Evolutionary conservation across 352 stramenopile genomes (phyloP).

Genomic region (Globisporangium camurandrum): DNA sequence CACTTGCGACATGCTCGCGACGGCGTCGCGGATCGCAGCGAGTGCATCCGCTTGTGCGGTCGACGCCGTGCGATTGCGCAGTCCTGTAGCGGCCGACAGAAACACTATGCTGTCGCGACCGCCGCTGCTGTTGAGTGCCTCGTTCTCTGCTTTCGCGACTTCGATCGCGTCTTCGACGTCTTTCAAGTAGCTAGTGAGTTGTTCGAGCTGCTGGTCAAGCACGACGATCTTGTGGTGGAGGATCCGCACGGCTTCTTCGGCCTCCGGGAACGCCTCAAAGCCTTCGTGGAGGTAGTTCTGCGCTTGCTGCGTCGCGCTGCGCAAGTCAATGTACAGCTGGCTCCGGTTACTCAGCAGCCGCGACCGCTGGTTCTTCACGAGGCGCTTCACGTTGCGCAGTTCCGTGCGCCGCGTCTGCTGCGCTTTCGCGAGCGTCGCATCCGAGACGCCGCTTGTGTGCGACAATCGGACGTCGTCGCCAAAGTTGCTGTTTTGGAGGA

Average conservation of each 20-base stretch:
- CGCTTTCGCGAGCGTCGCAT: constrained; percentile 37
- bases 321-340: constrained; percentile 76
- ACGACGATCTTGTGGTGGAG: constrained; percentile 75
- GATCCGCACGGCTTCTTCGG: constrained; percentile 76
- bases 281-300: constrained; percentile 84
- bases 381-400: constrained; percentile 56
- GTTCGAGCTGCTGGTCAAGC: constrained; percentile 70
- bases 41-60: constrained; percentile 32
- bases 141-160: constrained; percentile 45
- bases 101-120: constrained; percentile 60
- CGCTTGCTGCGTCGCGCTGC: constrained; percentile 69
- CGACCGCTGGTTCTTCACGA: constrained; percentile 81
- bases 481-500: constrained; percentile 72
- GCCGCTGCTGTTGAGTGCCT: constrained; percentile 29
- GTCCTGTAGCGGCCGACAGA: constrained; percentile 18
- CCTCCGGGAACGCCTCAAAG: constrained; percentile 59
- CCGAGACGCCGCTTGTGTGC: constrained; percentile 25
- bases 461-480: constrained; percentile 44
- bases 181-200: constrained; percentile 45
- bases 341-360: constrained; percentile 75
- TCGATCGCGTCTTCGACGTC: constrained; percentile 77
- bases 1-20: constrained; percentile 71
- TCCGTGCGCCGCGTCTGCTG: constrained; percentile 57
- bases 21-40: constrained; percentile 43
- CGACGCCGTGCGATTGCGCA: constrained; percentile 11